Conservation (phyloP, 2,329 filamentous ascomycete species). For the Phoma herbarum region DNA sequence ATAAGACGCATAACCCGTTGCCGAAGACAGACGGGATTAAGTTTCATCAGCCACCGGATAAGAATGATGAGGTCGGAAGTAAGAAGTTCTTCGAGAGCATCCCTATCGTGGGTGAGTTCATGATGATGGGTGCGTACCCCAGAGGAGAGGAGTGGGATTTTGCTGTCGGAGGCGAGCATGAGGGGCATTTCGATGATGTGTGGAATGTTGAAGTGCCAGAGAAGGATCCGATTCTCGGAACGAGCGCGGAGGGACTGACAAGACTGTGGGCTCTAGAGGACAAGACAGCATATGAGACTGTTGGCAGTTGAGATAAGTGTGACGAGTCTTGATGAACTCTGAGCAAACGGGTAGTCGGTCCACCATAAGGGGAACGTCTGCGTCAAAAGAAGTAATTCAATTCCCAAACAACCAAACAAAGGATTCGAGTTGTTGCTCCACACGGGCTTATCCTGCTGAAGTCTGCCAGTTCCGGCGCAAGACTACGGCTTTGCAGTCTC, state of each 20-base stretch:
- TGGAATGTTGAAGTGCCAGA: conserved; percentile 59
- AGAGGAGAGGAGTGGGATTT: conserved; percentile 61
- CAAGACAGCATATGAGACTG: not conserved
- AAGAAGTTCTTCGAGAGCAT: conserved; percentile 50
- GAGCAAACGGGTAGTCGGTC: not conserved
- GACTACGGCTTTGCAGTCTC: not conserved
- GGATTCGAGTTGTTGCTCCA: no score
- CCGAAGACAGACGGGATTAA: conserved; percentile 50
- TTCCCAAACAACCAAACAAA: no score
- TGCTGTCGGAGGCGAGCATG: conserved; percentile 56
- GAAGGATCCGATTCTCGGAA: conserved; percentile 60
- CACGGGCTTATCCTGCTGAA: not conserved
- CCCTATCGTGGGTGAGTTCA: conserved; percentile 56
- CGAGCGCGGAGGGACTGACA: conserved; percentile 5
- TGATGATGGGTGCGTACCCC: conserved; percentile 68
- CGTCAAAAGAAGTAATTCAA: not conserved
- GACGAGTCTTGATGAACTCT: no score
- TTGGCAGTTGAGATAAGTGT: not conserved
- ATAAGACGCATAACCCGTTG: conserved; percentile 61
- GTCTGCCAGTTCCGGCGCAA: not conserved
- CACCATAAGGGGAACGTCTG: not conserved
- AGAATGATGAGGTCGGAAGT: conserved; percentile 38
- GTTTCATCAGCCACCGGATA: conserved; percentile 57
- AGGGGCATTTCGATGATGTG: conserved; percentile 52
- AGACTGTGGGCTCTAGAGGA: conserved; percentile 2